phyloP scores from a whole-genome alignment of 139 green algal genomes.

The Volvox reticuliferus region DNA sequence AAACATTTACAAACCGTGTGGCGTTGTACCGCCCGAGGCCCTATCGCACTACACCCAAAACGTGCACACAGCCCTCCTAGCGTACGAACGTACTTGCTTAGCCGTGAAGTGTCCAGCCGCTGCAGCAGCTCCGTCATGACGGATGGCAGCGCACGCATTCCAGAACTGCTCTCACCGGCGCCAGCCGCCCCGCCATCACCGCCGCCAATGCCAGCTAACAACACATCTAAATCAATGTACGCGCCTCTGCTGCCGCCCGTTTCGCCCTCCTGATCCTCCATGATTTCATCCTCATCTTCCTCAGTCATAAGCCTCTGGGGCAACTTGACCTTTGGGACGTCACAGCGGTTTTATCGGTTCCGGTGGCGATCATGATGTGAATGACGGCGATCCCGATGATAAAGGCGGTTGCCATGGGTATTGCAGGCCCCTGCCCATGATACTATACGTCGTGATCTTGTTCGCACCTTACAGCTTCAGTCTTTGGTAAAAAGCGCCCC shows the following conservation, averaged over 20 bases:
- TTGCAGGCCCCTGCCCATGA: too few species aligned
- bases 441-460: too few species aligned
- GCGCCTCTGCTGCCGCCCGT: not conserved
- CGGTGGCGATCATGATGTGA: too few species aligned
- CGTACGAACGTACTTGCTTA: slow-evolving; percentile 9
- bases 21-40: too few species aligned
- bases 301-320: not conserved
- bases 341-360: too few species aligned
- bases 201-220: slow-evolving; percentile 21
- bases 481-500: too few species aligned
- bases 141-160: not conserved
- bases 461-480: too few species aligned
- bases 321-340: slow-evolving; percentile 7
- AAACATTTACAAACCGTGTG: too few species aligned
- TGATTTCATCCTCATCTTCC: not conserved
- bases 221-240: slow-evolving; percentile 45
- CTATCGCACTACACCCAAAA: too few species aligned
- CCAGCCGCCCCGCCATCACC: not conserved
- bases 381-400: too few species aligned
- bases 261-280: not conserved
- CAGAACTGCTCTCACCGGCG: not conserved
- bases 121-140: not conserved
- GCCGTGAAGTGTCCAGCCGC: slow-evolving; percentile 14
- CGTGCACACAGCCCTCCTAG: too few species aligned
- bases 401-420: too few species aligned